These are phyloP conservation scores for Psilocybe azurescens DNA, from an alignment of 768 basidiomycete genomes.

Conservation along the genomic window DNA sequence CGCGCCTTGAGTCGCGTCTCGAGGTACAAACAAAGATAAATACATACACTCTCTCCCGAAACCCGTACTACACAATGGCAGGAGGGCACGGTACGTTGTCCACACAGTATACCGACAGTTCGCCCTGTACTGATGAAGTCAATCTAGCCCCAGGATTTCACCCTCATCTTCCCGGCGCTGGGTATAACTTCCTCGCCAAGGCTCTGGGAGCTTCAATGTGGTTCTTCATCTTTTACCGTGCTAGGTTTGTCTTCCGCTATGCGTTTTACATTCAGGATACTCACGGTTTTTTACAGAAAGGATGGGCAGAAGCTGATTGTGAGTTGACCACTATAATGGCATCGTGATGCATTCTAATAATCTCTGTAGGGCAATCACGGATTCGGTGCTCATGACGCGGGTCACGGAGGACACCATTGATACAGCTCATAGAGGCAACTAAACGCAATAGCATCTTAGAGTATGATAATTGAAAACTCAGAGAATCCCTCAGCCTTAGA, in stretches of 20 bases:
- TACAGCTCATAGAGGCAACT: slow-evolving; percentile 8
- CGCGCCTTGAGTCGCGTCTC: slow-evolving; percentile 24
- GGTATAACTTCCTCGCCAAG: slow-evolving; percentile 81
- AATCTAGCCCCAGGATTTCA: slow-evolving; percentile 76
- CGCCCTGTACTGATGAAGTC: slow-evolving; percentile 5
- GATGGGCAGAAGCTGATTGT: slow-evolving; percentile 80
- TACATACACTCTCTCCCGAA: slow-evolving; percentile 24
- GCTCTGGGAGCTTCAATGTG: slow-evolving; percentile 93
- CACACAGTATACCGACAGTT: neutral
- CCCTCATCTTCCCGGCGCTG: slow-evolving; percentile 83
- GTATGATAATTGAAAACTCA: neutral
- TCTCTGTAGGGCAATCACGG: slow-evolving; percentile 56
- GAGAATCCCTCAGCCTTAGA: neutral
- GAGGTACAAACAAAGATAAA: slow-evolving; percentile 40
- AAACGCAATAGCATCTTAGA: slow-evolving; percentile 9
- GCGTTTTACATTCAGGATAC: slow-evolving; percentile 2
- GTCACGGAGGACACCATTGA: slow-evolving; percentile 44
- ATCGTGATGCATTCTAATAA: neutral
- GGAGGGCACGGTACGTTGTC: slow-evolving; percentile 40
- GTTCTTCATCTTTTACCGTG: slow-evolving; percentile 99
- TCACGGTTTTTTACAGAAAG: slow-evolving; percentile 48
- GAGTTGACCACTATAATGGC: slow-evolving; percentile 24
- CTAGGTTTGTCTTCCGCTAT: slow-evolving; percentile 62
- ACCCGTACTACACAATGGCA: slow-evolving; percentile 41
- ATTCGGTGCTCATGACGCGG: slow-evolving; percentile 40